Percentiles rank a stretch among this genome's conserved stretches.
These are phyloP conservation scores for Zizania palustris DNA, from an alignment of 202 grass and related monocot genomes.

Conservation along the genomic window DNA sequence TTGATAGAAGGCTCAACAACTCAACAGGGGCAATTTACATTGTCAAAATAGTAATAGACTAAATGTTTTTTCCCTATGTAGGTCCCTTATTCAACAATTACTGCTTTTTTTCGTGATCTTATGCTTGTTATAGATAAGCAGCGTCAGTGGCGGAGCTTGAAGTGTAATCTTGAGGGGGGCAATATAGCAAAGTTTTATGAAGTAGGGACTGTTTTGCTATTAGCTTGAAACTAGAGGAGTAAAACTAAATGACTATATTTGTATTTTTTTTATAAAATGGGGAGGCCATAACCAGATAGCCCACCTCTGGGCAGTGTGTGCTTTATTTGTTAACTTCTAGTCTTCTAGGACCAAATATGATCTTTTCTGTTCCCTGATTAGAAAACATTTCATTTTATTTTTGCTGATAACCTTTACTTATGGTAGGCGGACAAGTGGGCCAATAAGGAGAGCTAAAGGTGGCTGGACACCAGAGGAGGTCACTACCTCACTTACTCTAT, in stretches of 20 bases:
- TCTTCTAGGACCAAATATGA: not conserved
- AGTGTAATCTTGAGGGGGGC: no score
- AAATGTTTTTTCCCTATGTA: conserved; percentile 19
- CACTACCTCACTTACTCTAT: conserved; percentile 28
- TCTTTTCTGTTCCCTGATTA: not conserved
- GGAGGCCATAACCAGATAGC: no score
- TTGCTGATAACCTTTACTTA: conserved; percentile 40
- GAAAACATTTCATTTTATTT: conserved; percentile 16
- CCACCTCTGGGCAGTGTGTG: no score
- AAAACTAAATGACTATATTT: no score
- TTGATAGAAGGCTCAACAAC: not conserved
- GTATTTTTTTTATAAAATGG: no score
- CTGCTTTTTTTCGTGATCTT: not conserved
- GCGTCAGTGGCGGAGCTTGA: no score
- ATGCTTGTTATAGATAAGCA: not conserved
- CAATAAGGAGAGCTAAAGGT: conserved; percentile 97
- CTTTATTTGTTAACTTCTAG: not conserved
- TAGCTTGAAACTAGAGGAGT: no score
- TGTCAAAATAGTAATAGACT: not conserved
- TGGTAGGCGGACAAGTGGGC: conserved; percentile 85
- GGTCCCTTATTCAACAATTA: not conserved
- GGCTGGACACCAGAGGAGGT: conserved; percentile 97
- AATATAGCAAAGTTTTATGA: no score
- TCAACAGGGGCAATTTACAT: not conserved
- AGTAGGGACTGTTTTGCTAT: no score